phyloP scores from a whole-genome alignment of 345 rosid genomes.

The Toxicodendron radicans region DNA sequence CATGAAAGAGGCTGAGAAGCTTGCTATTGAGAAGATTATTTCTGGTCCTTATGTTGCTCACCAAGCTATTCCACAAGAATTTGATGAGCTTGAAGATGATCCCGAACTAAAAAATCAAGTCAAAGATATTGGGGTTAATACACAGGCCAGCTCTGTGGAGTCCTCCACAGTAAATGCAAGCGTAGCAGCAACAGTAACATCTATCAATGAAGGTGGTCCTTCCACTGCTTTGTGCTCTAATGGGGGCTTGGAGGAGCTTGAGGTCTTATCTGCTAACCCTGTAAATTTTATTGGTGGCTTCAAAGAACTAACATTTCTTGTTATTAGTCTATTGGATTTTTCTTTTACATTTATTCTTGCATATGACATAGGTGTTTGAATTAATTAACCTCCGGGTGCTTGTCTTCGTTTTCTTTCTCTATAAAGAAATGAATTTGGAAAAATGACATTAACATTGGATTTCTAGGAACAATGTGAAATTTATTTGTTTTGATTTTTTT shows the following conservation, averaged over 20 bases:
- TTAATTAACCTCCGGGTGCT: not conserved
- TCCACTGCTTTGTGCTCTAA: constrained; percentile 31
- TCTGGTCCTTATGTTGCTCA: constrained; percentile 49
- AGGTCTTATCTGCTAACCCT: constrained; percentile 50
- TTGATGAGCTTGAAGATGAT: constrained; percentile 78
- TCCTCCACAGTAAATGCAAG: constrained; percentile 29
- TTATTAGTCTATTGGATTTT: not conserved
- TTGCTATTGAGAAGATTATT: constrained; percentile 59
- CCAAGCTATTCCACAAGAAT: constrained; percentile 59
- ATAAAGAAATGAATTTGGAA: not conserved
- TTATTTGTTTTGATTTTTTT: not conserved
- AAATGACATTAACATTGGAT: not conserved
- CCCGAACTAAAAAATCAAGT: constrained; percentile 44
- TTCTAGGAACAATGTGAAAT: not conserved
- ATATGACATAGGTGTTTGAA: not conserved
- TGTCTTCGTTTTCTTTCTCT: not conserved
- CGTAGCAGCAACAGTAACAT: constrained; percentile 24
- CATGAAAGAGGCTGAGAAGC: constrained; percentile 60
- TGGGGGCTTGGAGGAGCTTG: constrained; percentile 74
- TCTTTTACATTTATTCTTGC: not conserved
- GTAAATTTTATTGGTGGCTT: not conserved
- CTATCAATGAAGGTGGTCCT: constrained; percentile 38
- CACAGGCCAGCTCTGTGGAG: constrained; percentile 24
- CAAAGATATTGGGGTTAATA: constrained; percentile 22
- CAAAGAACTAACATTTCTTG: constrained; percentile 4